Evolutionary conservation across 2,329 filamentous ascomycete genomes (phyloP), one percentile per base, ranked within the genome.

Genomic region (Phoma herbarum): DNA sequence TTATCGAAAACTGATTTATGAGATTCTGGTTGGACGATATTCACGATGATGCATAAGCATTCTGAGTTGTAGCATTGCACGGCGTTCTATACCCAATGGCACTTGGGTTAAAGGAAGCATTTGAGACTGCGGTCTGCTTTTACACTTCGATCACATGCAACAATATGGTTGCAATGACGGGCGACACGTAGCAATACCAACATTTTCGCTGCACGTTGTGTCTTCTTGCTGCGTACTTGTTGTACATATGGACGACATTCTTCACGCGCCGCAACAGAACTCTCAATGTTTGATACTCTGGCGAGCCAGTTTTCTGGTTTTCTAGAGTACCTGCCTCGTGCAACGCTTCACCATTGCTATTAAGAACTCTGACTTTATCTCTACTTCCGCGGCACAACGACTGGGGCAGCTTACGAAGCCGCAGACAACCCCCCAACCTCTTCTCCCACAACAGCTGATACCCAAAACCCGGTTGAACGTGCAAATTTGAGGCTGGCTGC

Each of bases 21-120:
- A 54, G 20, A 14, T 46, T 35, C 33, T 23, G 33, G 39, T 42
- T 50, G 51, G 46, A 35, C 46, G 31, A 59, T 29, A 22, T 50
- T 28, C 25, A 54, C 25, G 56, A 54, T 42, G 46, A 53, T 59
- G 50, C 56, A 54, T 59, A 46, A 46, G 50, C 41, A 54, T 54
- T 42, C 44, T 45, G 39, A 45, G 56, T 26, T 59, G 45, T 50
- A 59, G 56, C 56, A 59, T 59, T 59, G 46, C 46, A 54, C 46
- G 56, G 56, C 56, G 56, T 59, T 59, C 22, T 59, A 59, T 59
- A 59, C 31, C 56, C 56, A 59, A 54, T 46, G 56, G 56, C 45
- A 54, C 22, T 59, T 59, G 56, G 56, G 49, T 53, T 33, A 31
- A 39, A 46, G 26, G 42, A 43, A 52, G 54, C 41, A 50, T 46